These are phyloP conservation scores for Fraxinus latifolia DNA, from an alignment of 305 asterid species.

Conservation along the genomic window DNA sequence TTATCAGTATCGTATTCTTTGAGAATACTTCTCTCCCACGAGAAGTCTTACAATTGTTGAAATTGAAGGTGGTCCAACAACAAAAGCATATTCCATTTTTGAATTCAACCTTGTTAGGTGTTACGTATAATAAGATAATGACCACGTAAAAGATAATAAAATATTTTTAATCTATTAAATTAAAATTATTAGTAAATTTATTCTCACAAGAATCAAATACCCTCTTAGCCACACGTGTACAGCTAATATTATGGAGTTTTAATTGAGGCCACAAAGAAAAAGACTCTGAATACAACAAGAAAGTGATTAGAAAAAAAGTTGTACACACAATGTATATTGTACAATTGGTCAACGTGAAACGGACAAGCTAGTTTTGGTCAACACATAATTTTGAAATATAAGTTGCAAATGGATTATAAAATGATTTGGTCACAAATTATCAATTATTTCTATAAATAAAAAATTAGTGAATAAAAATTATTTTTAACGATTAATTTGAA, in stretches of 20 bases:
- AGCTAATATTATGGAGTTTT: neutral
- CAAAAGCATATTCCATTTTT: slow-evolving; percentile 18
- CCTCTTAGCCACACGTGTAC: neutral
- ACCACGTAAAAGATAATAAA: neutral
- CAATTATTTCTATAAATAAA: too few species aligned
- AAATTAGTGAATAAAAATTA: neutral
- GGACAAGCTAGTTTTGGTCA: slow-evolving; percentile 2
- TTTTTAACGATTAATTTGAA: too few species aligned
- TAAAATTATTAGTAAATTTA: neutral
- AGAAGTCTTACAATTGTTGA: neutral
- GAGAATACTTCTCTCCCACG: neutral
- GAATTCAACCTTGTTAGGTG: neutral
- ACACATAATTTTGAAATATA: neutral
- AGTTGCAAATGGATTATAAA: too few species aligned
- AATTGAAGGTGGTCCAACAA: slow-evolving; percentile 14
- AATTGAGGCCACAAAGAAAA: neutral
- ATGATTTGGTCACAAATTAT: neutral
- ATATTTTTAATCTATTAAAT: neutral
- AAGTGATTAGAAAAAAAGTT: slow-evolving; percentile 1
- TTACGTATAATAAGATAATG: neutral
- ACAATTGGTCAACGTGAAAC: too few species aligned
- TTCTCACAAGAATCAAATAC: neutral
- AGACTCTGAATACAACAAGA: neutral
- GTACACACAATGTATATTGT: neutral
- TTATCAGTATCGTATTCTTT: neutral